Percentiles rank a stretch among this genome's conserved stretches.
Evolutionary conservation across 495 filamentous ascomycete genomes (phyloP).

Genomic region (Corynascus novoguineensis): DNA sequence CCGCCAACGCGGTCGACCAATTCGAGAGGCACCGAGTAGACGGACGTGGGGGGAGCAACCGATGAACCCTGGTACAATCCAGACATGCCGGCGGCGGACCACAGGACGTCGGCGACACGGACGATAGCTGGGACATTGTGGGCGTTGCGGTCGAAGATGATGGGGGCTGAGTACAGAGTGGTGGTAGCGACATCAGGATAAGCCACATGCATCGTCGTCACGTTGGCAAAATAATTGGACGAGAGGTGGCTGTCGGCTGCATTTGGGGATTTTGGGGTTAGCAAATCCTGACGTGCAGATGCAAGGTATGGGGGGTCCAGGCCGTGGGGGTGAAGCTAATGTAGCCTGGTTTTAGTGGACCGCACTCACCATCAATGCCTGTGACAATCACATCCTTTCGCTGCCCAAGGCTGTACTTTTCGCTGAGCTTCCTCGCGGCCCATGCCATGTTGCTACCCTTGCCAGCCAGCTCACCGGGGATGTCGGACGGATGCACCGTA

Average conservation of each 20-base stretch:
- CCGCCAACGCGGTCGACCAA: conserved; percentile 59
- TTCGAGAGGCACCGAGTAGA: conserved; percentile 60
- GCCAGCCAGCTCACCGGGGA: conserved; percentile 58
- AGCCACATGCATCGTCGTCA: conserved; percentile 53
- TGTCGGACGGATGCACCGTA: conserved; percentile 56
- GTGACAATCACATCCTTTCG: conserved; percentile 60
- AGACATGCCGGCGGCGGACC: conserved; percentile 61
- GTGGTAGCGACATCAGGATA: conserved; percentile 51
- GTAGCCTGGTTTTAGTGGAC: background rate
- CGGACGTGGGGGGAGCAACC: conserved; percentile 62
- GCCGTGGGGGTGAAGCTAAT: no score
- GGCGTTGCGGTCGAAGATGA: conserved; percentile 67
- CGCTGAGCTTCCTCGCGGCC: conserved; percentile 56
- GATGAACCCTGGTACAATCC: conserved; percentile 54
- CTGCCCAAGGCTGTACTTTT: conserved; percentile 46
- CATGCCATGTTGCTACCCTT: conserved; percentile 66
- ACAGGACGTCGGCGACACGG: conserved; percentile 61
- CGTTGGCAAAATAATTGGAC: conserved; percentile 56
- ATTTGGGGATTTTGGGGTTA: conserved; percentile 27
- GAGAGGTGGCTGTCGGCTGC: conserved; percentile 65
- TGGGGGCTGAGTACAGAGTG: conserved; percentile 61
- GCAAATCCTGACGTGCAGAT: conserved; percentile 23
- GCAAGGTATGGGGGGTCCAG: background rate
- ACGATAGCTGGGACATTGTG: conserved; percentile 60
- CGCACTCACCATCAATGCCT: conserved; percentile 60